Evolutionary conservation across 768 basidiomycete species (phyloP).

Genomic region (Roridomyces roridus): DNA sequence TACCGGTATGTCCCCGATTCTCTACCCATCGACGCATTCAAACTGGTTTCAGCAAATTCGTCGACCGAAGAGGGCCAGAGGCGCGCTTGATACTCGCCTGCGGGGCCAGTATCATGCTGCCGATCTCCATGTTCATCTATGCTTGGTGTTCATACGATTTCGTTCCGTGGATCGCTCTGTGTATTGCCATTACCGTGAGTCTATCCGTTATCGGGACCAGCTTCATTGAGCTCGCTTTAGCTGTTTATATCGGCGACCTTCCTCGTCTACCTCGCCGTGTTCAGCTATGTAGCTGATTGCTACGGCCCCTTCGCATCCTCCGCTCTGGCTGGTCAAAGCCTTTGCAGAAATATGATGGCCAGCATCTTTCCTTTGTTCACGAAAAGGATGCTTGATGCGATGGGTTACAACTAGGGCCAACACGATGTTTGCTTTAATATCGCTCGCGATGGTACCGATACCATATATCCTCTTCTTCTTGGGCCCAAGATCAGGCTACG

Average conservation of each 20-base stretch:
- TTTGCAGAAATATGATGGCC: slow-evolving; percentile 54
- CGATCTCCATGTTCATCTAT: slow-evolving; percentile 68
- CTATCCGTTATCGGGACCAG: neutral
- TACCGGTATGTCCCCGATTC: slow-evolving; percentile 44
- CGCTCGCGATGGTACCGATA: slow-evolving; percentile 53
- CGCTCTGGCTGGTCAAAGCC: slow-evolving; percentile 65
- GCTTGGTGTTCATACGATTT: slow-evolving; percentile 62
- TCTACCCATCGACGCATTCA: neutral
- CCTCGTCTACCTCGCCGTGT: slow-evolving; percentile 60
- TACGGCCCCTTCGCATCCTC: slow-evolving; percentile 65
- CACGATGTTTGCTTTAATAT: slow-evolving; percentile 57
- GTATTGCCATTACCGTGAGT: slow-evolving; percentile 52
- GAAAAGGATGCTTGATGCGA: slow-evolving; percentile 51
- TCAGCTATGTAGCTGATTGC: slow-evolving; percentile 65
- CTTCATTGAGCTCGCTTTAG: slow-evolving; percentile 30
- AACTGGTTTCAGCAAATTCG: slow-evolving; percentile 29
- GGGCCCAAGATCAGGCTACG: slow-evolving; percentile 34
- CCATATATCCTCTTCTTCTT: slow-evolving; percentile 48
- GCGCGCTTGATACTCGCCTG: slow-evolving; percentile 61
- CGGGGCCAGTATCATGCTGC: slow-evolving; percentile 52
- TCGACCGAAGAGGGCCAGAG: slow-evolving; percentile 42
- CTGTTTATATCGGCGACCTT: slow-evolving; percentile 54
- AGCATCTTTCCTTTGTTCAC: slow-evolving; percentile 64
- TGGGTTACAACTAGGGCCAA: slow-evolving; percentile 65
- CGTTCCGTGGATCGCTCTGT: slow-evolving; percentile 63